A percentile compares a stretch with the other conserved stretches of the same genome.
phyloP scores from a whole-genome alignment of 495 filamentous ascomycete genomes.

The Cudoniella acicularis region DNA sequence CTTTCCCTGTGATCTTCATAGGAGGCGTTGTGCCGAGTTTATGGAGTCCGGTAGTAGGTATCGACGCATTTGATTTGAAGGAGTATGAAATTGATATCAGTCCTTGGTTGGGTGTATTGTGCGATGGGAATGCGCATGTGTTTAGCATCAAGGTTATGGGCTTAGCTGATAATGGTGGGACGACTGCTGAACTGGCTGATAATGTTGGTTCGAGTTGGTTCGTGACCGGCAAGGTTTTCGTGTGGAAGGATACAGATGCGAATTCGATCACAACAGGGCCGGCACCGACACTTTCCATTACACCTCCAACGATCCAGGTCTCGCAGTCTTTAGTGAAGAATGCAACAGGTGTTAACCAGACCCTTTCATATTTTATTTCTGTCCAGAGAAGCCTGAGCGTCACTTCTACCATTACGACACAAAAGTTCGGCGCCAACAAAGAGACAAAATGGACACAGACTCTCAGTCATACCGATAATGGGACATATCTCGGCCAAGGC shows the following conservation, averaged over 20 bases:
- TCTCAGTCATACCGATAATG: neutral
- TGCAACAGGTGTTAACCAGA: neutral
- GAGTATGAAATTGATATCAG: conserved; percentile 68
- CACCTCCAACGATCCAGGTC: neutral
- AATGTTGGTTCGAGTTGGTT: conserved; percentile 69
- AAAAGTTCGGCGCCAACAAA: neutral
- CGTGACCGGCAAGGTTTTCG: conserved; percentile 74
- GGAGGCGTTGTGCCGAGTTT: conserved; percentile 64
- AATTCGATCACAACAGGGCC: neutral
- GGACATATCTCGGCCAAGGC: neutral
- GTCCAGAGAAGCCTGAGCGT: neutral
- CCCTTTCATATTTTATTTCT: neutral
- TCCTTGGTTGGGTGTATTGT: conserved; percentile 35
- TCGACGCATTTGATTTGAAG: conserved; percentile 63
- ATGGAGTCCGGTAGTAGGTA: conserved; percentile 69
- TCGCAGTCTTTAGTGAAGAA: neutral
- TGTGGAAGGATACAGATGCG: conserved; percentile 43
- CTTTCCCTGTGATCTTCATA: conserved; percentile 68
- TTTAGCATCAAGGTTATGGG: conserved; percentile 18
- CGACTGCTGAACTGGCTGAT: conserved; percentile 29
- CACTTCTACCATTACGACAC: neutral
- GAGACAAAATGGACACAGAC: neutral
- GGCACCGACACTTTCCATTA: neutral
- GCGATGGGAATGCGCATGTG: conserved; percentile 15
- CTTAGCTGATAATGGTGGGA: conserved; percentile 9